A percentile compares a stretch with the other conserved stretches of the same genome.
These are phyloP conservation scores for Kurtzmaniella quercitrusa DNA, from an alignment of 1,139 yeast genomes.

Conservation along the genomic window DNA sequence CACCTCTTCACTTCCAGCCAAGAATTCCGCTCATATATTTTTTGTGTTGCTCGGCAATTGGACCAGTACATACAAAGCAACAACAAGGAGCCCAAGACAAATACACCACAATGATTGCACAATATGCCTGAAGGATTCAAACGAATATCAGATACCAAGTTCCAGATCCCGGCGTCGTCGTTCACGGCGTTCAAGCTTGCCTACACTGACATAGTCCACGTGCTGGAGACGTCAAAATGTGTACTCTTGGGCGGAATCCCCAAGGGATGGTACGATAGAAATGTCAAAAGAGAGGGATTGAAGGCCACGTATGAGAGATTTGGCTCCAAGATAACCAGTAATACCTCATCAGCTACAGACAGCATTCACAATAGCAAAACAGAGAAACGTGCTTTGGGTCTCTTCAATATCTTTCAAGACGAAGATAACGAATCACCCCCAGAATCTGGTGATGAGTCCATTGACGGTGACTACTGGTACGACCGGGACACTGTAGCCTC, in stretches of 20 bases:
- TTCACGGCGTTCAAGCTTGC: conserved; percentile 64
- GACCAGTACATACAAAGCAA: background rate
- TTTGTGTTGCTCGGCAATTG: background rate
- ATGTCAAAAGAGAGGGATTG: conserved; percentile 16
- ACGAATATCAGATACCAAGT: conserved; percentile 6
- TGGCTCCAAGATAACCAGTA: background rate
- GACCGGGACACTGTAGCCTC: background rate
- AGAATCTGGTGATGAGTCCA: background rate
- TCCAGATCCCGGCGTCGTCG: conserved; percentile 26
- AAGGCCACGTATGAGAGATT: background rate
- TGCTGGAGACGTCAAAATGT: conserved; percentile 48
- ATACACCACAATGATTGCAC: background rate
- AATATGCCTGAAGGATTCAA: background rate
- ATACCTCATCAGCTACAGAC: too few relatives aligned
- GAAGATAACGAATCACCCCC: background rate
- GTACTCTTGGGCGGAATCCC: conserved; percentile 66
- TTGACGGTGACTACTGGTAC: background rate
- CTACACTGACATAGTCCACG: conserved; percentile 46
- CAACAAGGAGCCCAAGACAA: background rate
- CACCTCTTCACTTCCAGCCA: too few relatives aligned
- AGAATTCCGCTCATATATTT: background rate
- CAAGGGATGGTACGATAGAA: conserved; percentile 46
- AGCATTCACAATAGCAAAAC: background rate
- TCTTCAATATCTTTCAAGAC: background rate
- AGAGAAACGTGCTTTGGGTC: background rate